Base-by-base conservation (phyloP, 768 basidiomycete species). In the Psilocybe tampanensis region DNA sequence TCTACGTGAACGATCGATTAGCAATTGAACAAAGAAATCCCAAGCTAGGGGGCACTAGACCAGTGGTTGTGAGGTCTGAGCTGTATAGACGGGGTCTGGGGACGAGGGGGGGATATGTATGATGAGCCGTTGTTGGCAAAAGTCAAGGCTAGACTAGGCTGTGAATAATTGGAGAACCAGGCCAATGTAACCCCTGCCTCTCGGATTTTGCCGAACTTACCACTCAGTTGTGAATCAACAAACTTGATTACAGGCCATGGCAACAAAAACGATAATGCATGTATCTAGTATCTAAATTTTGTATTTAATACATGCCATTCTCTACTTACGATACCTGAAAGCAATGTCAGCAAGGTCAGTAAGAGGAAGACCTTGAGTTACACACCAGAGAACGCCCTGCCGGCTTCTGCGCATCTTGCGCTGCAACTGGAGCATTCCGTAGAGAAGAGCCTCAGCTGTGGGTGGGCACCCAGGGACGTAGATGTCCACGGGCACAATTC, bases 401-500 rank as follows among this genome's bases (percentile, higher is more conserved):
- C 95, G 80, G 74, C 84, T 91, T 67, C 87, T 82, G 66, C 94
- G 79, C 92, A 97, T 97, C 81, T 98, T 98, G 55, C 95, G 86
- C 74, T 97, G 95, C 48, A 98, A 83, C 71, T 98, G 95, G 44
- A 98, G 83, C 94, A 97, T 94, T 48, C 95, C 95, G 66, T 95
- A 97, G 60, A 98, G 80, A 39, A 98, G 81, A 13, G 97, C 97
- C 73, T 99, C 97, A n/a, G 97, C 96, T 2, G 91, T 94, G 8
- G 90, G 91, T 19, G 90, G 92, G 72, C 95, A 97, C 0, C 95
- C 96, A 21, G 95, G 96, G 7, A 98, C 96, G 70, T 98, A 98
- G 55, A 98, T 95, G 71, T 98, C 96, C 44, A 99, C 95, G 3
- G 97, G 97, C 5, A 99, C 95, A 65, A 99, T 96, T 47, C 91